Evolutionary conservation across 306 rosid genomes (phyloP), one percentile per base, ranked within the genome.

Genomic region (Lotus japonicus): DNA sequence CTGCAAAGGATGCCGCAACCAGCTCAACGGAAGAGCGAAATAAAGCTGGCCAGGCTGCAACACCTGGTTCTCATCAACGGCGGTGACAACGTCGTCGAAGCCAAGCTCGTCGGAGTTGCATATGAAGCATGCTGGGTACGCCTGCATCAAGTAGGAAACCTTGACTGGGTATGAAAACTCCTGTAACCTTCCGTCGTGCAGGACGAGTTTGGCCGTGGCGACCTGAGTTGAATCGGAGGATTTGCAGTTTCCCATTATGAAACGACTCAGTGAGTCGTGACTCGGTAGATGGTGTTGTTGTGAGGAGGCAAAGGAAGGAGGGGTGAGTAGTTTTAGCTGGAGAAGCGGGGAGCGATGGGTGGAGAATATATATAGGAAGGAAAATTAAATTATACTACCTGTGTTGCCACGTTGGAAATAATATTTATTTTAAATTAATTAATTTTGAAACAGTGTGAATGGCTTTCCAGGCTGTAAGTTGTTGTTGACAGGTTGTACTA

Each of bases 31-130:
- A 63, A 95, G 77, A 4, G 89, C 96, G 39, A 95, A 95, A 65
- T 95, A 95, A 1, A 90, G 95, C 77, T 90, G 96, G 4, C 99
- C 99, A 0, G 84, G 82, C 36, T 81, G 96, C 13, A 95, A 85
- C 23, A 71, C 88, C 3, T 95, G 95, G 43, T 85, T 75, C 7
- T 70, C 97, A 11, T 79, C 66, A n/a, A 95, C 65, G 14, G 97
- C 97, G 0, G 76, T 54, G 0, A 94, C 79, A 68, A 83, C 77
- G 71, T 78, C 85, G 84, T 87, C 92, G 79, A 95, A 95, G 18
- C 86, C 97, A 90, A 95, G 82, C 52, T 90, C 96, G 66, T 95
- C 97, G 45, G 99, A 83, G 88, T 90, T 83, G 45, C 96, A 90
- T 2, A 95, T 95, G 13, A 95, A 90, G 19, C 86, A 86, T 18